Conservation (phyloP, 1,284 basidiomycete species). For the Marasmius sp. region DNA sequence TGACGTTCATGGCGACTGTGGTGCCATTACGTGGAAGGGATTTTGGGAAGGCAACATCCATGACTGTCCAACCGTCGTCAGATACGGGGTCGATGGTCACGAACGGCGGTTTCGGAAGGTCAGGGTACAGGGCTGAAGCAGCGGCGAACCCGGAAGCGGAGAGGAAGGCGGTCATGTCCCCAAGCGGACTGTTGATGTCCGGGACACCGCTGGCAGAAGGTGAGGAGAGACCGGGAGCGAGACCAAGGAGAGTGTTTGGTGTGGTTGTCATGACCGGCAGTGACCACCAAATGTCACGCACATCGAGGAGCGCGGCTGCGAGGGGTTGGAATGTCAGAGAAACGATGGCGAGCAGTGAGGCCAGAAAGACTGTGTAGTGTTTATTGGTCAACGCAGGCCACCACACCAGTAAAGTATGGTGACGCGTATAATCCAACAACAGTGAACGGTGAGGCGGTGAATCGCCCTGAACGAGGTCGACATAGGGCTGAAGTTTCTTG, state of each 20-base stretch:
- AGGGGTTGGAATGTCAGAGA: conserved; percentile 49
- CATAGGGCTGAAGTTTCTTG: conserved; percentile 50
- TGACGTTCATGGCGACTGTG: conserved; percentile 41
- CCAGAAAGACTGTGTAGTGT: conserved; percentile 47
- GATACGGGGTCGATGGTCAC: conserved; percentile 16
- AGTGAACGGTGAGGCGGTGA: conserved; percentile 48
- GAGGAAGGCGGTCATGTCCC: conserved; percentile 46
- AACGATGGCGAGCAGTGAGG: conserved; percentile 46
- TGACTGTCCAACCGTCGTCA: conserved; percentile 41
- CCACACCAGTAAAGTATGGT: conserved; percentile 48
- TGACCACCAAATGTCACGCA: conserved; percentile 40
- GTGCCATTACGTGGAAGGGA: conserved; percentile 33
- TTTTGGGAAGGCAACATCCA: conserved; percentile 35
- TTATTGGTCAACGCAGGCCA: conserved; percentile 39
- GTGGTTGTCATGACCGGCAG: conserved; percentile 28
- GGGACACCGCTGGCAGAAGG: conserved; percentile 20
- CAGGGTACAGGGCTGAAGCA: conserved; percentile 41
- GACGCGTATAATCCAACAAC: conserved; percentile 52
- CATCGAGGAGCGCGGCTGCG: conserved; percentile 45
- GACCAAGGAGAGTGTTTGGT: conserved; percentile 28
- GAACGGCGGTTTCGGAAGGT: conserved; percentile 44
- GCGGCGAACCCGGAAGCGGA: conserved; percentile 54
- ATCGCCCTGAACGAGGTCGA: conserved; percentile 55
- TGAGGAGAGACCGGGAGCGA: conserved; percentile 39
- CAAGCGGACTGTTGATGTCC: conserved; percentile 21